Evolutionary conservation across 352 stramenopile genomes (phyloP).

Genomic region (Phytopythium montanum): DNA sequence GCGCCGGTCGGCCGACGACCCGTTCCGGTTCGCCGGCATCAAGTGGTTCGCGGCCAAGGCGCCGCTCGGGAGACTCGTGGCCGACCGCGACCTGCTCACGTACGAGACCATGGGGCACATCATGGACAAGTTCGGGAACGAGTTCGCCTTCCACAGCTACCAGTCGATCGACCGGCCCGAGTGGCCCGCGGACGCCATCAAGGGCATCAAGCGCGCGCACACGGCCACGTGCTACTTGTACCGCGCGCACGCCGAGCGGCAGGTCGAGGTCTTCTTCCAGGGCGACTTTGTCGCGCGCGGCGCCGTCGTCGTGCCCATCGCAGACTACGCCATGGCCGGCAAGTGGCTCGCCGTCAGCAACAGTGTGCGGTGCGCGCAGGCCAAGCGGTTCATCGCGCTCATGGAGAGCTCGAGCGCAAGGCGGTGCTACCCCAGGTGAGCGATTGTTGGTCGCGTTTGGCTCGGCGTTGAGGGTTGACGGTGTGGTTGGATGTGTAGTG

Average conservation of each 20-base stretch:
- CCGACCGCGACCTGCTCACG: constrained; percentile 31
- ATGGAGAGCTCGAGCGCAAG: constrained; percentile 18
- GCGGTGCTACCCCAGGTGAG: constrained; percentile 16
- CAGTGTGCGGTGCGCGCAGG: constrained; percentile 20
- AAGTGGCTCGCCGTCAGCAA: constrained; percentile 33
- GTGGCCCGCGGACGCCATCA: constrained; percentile 33
- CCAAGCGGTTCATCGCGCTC: constrained; percentile 22
- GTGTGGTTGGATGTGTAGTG: constrained; percentile 8
- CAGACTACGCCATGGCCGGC: constrained; percentile 33
- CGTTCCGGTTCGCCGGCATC: constrained; percentile 30
- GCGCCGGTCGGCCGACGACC: constrained; percentile 17
- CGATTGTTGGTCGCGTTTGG: not conserved
- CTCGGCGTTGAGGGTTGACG: not conserved
- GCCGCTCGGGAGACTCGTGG: constrained; percentile 14
- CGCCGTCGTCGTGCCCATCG: constrained; percentile 23
- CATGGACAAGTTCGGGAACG: constrained; percentile 27
- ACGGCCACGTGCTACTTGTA: constrained; percentile 30
- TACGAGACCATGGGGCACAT: constrained; percentile 34
- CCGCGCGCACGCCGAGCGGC: constrained; percentile 13
- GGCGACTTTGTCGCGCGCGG: constrained; percentile 26
- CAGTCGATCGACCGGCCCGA: constrained; percentile 36
- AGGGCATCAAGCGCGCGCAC: constrained; percentile 28
- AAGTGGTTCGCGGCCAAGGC: constrained; percentile 36
- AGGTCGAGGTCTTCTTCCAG: constrained; percentile 31
- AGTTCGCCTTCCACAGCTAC: constrained; percentile 33